These are phyloP conservation scores for Kodamaea ohmeri DNA, from an alignment of 1,139 yeast genomes.

Conservation along the genomic window DNA sequence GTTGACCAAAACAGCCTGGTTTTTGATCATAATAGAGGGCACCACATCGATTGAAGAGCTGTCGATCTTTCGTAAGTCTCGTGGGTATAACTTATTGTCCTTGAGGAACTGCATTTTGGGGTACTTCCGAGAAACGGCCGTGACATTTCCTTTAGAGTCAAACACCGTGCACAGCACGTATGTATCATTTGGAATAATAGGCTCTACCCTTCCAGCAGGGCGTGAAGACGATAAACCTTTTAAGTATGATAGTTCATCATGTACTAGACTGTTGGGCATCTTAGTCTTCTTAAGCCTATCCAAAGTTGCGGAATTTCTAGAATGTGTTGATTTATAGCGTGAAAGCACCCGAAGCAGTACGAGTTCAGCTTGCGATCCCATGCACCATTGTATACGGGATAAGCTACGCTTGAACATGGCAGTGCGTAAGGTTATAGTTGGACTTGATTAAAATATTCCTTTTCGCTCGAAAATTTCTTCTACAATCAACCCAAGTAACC, in stretches of 20 bases:
- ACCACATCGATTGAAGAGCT: conserved; percentile 85
- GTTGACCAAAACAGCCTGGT: conserved; percentile 73
- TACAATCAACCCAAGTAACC: no score
- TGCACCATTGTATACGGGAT: conserved; percentile 6
- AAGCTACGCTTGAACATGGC: conserved; percentile 5
- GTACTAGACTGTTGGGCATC: conserved; percentile 10
- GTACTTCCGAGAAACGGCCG: conserved; percentile 71
- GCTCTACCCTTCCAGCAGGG: conserved; percentile 9
- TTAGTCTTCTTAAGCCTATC: conserved; percentile 6
- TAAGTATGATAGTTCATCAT: conserved; percentile 11
- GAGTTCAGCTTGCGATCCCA: not conserved
- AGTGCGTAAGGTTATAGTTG: not conserved
- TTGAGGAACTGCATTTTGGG: conserved; percentile 74
- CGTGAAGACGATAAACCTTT: no score
- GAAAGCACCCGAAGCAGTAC: not conserved
- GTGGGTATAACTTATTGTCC: conserved; percentile 73
- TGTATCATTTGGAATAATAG: conserved; percentile 45
- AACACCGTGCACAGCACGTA: conserved; percentile 70
- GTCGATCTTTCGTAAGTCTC: conserved; percentile 85
- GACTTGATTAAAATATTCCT: not conserved
- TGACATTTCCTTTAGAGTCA: conserved; percentile 68
- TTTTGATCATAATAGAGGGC: conserved; percentile 76
- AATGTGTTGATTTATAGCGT: conserved; percentile 5
- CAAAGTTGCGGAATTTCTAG: conserved; percentile 9
- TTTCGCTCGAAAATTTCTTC: not conserved